Evolutionary conservation across 495 filamentous ascomycete species (phyloP).

Genomic region (Penicillium fimorum): DNA sequence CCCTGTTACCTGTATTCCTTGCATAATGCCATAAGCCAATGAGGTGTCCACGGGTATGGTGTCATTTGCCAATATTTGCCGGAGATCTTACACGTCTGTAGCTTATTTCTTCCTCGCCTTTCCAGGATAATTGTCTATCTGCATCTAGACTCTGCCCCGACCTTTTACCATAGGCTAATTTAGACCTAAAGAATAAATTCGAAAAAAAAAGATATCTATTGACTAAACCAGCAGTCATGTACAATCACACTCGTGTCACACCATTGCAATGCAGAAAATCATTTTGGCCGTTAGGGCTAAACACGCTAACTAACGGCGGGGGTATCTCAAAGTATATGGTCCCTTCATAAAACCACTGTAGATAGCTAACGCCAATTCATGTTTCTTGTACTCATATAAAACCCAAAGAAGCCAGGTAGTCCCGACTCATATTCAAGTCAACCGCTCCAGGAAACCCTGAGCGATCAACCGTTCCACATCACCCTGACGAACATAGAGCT

Average conservation of each 20-base stretch:
- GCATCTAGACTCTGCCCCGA: neutral
- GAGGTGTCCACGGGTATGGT: neutral
- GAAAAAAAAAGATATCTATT: neutral
- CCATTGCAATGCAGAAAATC: slow-evolving; percentile 7
- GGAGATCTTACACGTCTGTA: neutral
- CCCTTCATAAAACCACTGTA: slow-evolving; percentile 5
- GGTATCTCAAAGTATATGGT: slow-evolving; percentile 15
- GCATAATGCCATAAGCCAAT: slow-evolving; percentile 6
- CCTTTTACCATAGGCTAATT: neutral
- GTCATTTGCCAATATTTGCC: neutral
- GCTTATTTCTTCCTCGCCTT: neutral
- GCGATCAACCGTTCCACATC: slow-evolving; percentile 94
- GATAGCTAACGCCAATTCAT: slow-evolving; percentile 16
- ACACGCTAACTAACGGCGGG: slow-evolving; percentile 11
- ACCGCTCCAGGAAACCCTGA: slow-evolving; percentile 93
- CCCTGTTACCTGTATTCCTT: neutral
- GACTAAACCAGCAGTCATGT: neutral
- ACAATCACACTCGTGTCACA: neutral
- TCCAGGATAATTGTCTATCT: neutral
- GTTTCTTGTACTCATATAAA: slow-evolving; percentile 1
- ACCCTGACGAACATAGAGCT: slow-evolving; percentile 94
- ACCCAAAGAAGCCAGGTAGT: neutral
- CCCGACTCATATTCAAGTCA: slow-evolving; percentile 59
- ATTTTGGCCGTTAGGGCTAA: slow-evolving; percentile 7
- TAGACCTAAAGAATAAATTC: neutral